Conservation (phyloP, 2,329 filamentous ascomycete genomes). For the Trichoderma gracile region DNA sequence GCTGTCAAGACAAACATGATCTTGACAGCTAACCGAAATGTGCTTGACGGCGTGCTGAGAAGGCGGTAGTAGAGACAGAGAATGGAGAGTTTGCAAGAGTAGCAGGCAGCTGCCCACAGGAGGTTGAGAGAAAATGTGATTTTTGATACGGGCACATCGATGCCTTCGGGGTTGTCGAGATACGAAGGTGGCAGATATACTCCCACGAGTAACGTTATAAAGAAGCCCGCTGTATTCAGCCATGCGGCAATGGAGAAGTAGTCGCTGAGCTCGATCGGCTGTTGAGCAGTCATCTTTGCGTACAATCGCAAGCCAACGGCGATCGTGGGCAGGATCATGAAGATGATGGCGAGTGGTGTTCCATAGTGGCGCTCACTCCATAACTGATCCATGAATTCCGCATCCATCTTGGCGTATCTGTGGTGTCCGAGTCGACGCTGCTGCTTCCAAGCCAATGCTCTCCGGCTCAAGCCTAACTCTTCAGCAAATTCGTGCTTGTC, state of each 20-base stretch:
- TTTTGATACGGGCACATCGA: constrained; percentile 16
- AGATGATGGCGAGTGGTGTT: constrained; percentile 16
- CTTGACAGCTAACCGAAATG: constrained; percentile 3
- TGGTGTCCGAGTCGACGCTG: background rate
- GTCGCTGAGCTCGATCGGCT: constrained; percentile 16
- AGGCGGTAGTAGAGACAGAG: constrained; percentile 18
- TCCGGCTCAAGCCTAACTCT: background rate
- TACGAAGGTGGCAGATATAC: constrained; percentile 12
- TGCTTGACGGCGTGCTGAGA: constrained; percentile 11
- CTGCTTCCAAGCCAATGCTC: constrained; percentile 1
- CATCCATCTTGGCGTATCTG: constrained; percentile 14
- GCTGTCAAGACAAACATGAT: constrained; percentile 16
- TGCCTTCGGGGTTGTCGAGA: constrained; percentile 16
- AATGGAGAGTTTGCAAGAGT: constrained; percentile 16
- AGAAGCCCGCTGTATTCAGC: constrained; percentile 1
- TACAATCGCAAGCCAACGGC: constrained; percentile 16
- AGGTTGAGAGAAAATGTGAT: constrained; percentile 19
- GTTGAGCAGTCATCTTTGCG: constrained; percentile 17
- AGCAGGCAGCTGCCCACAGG: constrained; percentile 6
- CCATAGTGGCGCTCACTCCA: constrained; percentile 21
- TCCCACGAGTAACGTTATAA: constrained; percentile 8
- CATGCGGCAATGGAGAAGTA: constrained; percentile 17
- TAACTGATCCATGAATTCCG: constrained; percentile 16
- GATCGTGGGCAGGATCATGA: constrained; percentile 13
- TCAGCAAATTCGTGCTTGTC: background rate